A percentile compares a stretch with the other conserved stretches of the same genome.
phyloP scores from a whole-genome alignment of 305 asterid genomes.

The Fraxinus sp. region DNA sequence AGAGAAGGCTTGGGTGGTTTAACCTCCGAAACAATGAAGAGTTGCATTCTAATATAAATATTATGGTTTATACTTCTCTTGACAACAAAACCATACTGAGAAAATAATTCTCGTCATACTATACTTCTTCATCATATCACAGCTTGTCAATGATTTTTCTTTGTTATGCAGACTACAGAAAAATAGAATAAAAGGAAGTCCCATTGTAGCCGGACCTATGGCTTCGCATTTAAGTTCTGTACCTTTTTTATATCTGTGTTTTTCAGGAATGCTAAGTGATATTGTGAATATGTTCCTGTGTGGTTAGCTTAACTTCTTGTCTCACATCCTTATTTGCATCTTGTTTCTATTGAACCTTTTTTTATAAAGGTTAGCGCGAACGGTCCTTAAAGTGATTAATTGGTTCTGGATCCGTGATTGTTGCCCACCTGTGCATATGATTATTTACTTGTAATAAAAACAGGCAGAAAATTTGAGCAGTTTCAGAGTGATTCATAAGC shows the following conservation, averaged over 20 bases:
- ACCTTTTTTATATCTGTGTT: constrained; percentile 10
- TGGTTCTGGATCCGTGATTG: constrained; percentile 1
- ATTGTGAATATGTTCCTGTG: not conserved
- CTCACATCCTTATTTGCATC: not conserved
- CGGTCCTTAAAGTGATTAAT: not conserved
- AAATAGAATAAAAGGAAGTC: not conserved
- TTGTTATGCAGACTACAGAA: not conserved
- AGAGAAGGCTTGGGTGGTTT: not conserved
- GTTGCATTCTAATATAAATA: not conserved
- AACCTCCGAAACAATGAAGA: constrained; percentile 5
- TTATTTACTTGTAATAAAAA: constrained; percentile 4
- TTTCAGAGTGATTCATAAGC: not conserved
- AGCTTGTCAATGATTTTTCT: not conserved
- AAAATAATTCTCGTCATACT: not conserved
- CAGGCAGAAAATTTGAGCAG: not conserved
- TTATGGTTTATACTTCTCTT: not conserved
- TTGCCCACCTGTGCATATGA: not conserved
- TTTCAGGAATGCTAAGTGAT: not conserved
- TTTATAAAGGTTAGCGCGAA: not conserved
- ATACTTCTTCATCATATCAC: not conserved
- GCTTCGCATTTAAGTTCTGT: not conserved
- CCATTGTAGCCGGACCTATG: not conserved
- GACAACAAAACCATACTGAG: not conserved
- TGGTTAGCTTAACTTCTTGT: not conserved
- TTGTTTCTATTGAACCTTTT: constrained; percentile 2